Conservation (phyloP, 1,284 basidiomycete species). For the Pyrrhoderma lamaoense region DNA sequence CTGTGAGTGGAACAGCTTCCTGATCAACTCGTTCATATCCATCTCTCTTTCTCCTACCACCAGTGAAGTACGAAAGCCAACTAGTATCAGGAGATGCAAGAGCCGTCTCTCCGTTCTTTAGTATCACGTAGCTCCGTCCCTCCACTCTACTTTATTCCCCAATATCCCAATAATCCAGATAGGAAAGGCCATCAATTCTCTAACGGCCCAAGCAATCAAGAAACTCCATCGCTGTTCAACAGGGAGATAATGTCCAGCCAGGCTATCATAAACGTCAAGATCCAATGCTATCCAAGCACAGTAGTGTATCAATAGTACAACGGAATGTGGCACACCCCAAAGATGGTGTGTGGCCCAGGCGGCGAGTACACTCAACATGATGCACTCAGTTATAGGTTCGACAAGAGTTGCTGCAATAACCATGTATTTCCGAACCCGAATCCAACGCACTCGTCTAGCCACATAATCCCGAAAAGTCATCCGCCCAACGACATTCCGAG, state of each 20-base stretch:
- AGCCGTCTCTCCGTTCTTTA: conserved; percentile 49
- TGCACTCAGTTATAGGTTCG: conserved; percentile 86
- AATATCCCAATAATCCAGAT: conserved; percentile 78
- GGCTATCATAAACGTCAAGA: conserved; percentile 63
- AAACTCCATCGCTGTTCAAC: conserved; percentile 48
- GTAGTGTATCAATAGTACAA: conserved; percentile 54
- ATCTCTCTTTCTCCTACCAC: not conserved
- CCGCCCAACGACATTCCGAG: conserved; percentile 79
- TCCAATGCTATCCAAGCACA: conserved; percentile 59
- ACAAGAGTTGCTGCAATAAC: conserved; percentile 73
- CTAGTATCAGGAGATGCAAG: not conserved
- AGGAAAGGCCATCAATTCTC: conserved; percentile 78
- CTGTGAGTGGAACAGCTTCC: conserved; percentile 8
- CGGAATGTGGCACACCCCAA: conserved; percentile 40
- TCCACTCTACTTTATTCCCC: conserved; percentile 78
- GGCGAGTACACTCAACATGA: conserved; percentile 63
- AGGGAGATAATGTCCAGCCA: conserved; percentile 62
- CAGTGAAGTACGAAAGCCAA: conserved; percentile 5
- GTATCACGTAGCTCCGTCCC: conserved; percentile 63
- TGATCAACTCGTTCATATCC: conserved; percentile 15
- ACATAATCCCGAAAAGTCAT: conserved; percentile 81
- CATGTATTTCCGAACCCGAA: conserved; percentile 91
- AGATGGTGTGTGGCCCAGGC: conserved; percentile 51
- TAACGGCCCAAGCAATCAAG: conserved; percentile 64
- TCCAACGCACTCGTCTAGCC: conserved; percentile 85